Evolutionary conservation across 306 rosid species (phyloP).

Genomic region (Quercus ilex): DNA sequence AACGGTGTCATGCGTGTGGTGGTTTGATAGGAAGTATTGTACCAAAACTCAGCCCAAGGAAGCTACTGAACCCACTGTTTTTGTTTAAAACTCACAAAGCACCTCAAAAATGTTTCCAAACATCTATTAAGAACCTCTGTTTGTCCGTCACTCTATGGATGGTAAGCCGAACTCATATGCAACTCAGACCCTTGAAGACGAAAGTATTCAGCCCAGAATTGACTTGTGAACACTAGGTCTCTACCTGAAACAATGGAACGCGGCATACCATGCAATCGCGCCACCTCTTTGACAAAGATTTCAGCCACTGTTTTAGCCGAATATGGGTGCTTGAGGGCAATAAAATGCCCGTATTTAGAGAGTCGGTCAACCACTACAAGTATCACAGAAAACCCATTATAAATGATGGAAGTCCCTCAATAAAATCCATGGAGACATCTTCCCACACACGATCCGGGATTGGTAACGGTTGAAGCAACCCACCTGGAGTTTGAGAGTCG

Average conservation of each 20-base stretch:
- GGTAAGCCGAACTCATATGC: neutral
- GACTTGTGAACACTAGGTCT: neutral
- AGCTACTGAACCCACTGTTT: neutral
- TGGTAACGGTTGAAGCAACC: neutral
- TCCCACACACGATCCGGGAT: neutral
- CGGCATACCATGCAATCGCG: neutral
- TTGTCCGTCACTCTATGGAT: neutral
- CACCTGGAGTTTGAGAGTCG: neutral
- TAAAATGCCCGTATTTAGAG: neutral
- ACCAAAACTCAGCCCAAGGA: neutral
- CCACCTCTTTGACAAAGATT: neutral
- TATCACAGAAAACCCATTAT: fast-evolving
- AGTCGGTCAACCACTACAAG: neutral
- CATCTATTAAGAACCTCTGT: neutral
- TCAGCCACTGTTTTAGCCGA: neutral
- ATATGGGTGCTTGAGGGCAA: neutral
- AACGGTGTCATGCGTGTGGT: neutral
- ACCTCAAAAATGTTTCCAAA: neutral
- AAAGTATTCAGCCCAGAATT: neutral
- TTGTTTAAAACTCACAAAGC: neutral
- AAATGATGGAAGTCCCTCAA: neutral
- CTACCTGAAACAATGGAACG: neutral
- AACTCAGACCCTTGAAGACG: neutral
- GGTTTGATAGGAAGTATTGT: neutral
- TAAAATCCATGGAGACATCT: neutral